phyloP scores from a whole-genome alignment of 805 yeast genomes.

The Sugiyamaella floridensis region DNA sequence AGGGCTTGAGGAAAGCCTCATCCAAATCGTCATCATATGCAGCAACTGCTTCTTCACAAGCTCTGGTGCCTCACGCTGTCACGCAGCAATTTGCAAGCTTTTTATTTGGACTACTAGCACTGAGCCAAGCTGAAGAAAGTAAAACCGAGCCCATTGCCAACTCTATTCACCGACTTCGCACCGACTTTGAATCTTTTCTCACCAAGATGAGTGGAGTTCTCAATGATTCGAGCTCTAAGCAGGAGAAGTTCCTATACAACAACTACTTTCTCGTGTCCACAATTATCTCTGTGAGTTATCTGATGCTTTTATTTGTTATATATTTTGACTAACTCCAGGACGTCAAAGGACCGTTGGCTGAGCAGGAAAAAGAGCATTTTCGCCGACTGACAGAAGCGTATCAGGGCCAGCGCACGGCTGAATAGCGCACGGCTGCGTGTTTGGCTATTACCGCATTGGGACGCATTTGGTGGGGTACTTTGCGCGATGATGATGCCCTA shows the following conservation, averaged over 20 bases:
- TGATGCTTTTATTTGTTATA: neutral
- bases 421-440: neutral
- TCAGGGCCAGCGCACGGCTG: conserved; percentile 7
- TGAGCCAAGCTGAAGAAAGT: conserved; percentile 35
- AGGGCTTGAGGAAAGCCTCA: conserved; percentile 51
- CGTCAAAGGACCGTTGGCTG: conserved; percentile 38
- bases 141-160: conserved; percentile 64
- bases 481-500: neutral
- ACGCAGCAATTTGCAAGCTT: conserved; percentile 77
- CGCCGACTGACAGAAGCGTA: conserved; percentile 41
- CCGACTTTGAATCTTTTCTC: conserved; percentile 71
- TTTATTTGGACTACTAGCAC: conserved; percentile 59
- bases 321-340: conserved; percentile 23
- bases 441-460: neutral
- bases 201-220: conserved; percentile 55
- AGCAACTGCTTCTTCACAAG: conserved; percentile 29
- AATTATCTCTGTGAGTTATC: conserved; percentile 32
- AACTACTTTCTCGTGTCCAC: conserved; percentile 61
- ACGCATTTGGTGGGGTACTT: too few species aligned
- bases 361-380: conserved; percentile 40
- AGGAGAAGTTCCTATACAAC: conserved; percentile 67
- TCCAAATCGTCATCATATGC: conserved; percentile 29
- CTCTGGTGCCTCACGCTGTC: conserved; percentile 48
- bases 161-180: conserved; percentile 61
- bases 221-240: conserved; percentile 27